Evolutionary conservation across 2,329 filamentous ascomycete species (phyloP).

Genomic region (Dendryphion nanum): DNA sequence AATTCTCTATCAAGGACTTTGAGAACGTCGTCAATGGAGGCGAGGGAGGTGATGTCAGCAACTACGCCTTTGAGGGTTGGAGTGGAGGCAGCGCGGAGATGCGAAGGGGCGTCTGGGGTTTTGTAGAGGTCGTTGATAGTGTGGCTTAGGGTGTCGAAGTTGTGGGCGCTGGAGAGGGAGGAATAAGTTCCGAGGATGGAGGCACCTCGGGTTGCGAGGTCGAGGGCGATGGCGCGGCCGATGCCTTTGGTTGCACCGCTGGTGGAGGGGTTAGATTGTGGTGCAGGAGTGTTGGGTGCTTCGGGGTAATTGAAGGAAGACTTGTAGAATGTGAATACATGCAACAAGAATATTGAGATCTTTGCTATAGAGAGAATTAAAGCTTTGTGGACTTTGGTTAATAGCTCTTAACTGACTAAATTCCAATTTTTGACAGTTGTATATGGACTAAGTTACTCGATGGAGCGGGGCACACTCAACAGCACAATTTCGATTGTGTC

Average conservation of each 20-base stretch:
- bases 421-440: too few species aligned
- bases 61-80: constrained; percentile 17
- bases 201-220: constrained; percentile 26
- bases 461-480: too few species aligned
- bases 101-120: background rate
- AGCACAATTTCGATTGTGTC: too few species aligned
- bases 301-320: background rate
- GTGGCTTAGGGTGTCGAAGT: constrained; percentile 22
- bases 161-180: constrained; percentile 17
- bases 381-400: too few species aligned
- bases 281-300: background rate
- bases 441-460: too few species aligned
- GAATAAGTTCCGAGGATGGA: constrained; percentile 32
- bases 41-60: constrained; percentile 21
- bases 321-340: too few species aligned
- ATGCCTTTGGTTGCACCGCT: constrained; percentile 31
- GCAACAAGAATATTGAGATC: too few species aligned
- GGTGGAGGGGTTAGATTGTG: background rate
- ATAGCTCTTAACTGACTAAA: too few species aligned
- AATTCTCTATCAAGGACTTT: constrained; percentile 13
- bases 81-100: background rate
- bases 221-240: constrained; percentile 27
- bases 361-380: too few species aligned
- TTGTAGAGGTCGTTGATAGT: constrained; percentile 17
- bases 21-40: constrained; percentile 12